These are phyloP conservation scores for Dictyophora rubrovolvata DNA, from an alignment of 768 basidiomycete genomes.

Conservation along the genomic window DNA sequence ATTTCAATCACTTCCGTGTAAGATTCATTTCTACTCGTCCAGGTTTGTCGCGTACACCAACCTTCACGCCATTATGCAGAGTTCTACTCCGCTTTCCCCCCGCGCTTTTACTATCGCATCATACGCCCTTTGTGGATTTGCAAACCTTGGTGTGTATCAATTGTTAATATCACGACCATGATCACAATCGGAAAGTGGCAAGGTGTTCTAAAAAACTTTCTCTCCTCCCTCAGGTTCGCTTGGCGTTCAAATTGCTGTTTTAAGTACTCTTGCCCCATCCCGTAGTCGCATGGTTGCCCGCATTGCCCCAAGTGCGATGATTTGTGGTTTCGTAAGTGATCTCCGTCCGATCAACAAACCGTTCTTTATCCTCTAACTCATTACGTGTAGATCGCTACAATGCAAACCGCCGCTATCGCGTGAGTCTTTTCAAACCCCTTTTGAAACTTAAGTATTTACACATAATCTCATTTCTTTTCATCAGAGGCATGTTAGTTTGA, in stretches of 20 bases:
- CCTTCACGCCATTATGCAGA: conserved; percentile 38
- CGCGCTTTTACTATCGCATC: conserved; percentile 77
- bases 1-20: conserved; percentile 15
- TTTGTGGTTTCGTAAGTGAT: conserved; percentile 55
- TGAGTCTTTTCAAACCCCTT: conserved; percentile 22
- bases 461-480: background rate
- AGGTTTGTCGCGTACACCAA: conserved; percentile 24
- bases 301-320: conserved; percentile 58
- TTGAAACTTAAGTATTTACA: background rate
- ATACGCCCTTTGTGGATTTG: conserved; percentile 87
- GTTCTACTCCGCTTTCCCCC: conserved; percentile 45
- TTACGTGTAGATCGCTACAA: conserved; percentile 22
- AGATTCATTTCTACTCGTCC: background rate
- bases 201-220: background rate
- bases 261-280: conserved; percentile 58
- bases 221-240: conserved; percentile 42
- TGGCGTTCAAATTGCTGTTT: conserved; percentile 78
- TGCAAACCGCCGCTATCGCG: conserved; percentile 53
- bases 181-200: background rate
- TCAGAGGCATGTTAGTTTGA: background rate
- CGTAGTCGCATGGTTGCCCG: conserved; percentile 61
- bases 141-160: conserved; percentile 42
- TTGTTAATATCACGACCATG: too few relatives aligned
- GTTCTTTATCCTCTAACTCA: background rate
- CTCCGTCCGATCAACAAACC: background rate